Conservation (phyloP, 352 stramenopile species). For the Globisporangium radiosum region DNA sequence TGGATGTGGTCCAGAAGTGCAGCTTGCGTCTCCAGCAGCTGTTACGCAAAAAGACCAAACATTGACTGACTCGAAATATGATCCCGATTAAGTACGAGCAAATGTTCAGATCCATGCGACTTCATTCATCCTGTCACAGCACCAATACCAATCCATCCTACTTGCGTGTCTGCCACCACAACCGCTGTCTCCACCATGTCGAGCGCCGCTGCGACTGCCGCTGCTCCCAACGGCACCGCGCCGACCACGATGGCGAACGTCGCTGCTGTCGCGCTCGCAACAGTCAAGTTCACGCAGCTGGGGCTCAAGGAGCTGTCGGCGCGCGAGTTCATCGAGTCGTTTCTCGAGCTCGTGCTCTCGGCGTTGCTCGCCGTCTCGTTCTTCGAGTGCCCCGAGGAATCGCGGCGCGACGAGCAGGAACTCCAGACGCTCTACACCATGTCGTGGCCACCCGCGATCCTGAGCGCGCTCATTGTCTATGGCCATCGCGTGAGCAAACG, state of each 20-base stretch:
- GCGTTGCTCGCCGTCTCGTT: slow-evolving; percentile 62
- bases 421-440: slow-evolving; percentile 63
- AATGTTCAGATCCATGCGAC: not conserved
- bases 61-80: not conserved
- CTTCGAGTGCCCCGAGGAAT: slow-evolving; percentile 52
- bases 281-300: slow-evolving; percentile 23
- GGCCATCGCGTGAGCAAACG: slow-evolving; percentile 32
- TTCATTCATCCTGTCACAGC: too few species aligned
- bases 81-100: not conserved
- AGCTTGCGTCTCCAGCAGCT: not conserved
- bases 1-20: not conserved
- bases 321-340: slow-evolving; percentile 51
- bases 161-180: not conserved
- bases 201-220: too few species aligned
- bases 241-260: not conserved
- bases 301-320: slow-evolving; percentile 37
- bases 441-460: slow-evolving; percentile 45
- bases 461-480: slow-evolving; percentile 44
- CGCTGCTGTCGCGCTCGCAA: slow-evolving; percentile 5
- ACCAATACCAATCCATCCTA: not conserved
- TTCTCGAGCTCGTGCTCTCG: slow-evolving; percentile 68
- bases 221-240: too few species aligned
- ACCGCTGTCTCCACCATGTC: not conserved
- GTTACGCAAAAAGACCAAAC: not conserved
- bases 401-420: slow-evolving; percentile 51